Base-by-base conservation (phyloP, 2,329 filamentous ascomycete genomes). In the Tympanopsis confertula region DNA sequence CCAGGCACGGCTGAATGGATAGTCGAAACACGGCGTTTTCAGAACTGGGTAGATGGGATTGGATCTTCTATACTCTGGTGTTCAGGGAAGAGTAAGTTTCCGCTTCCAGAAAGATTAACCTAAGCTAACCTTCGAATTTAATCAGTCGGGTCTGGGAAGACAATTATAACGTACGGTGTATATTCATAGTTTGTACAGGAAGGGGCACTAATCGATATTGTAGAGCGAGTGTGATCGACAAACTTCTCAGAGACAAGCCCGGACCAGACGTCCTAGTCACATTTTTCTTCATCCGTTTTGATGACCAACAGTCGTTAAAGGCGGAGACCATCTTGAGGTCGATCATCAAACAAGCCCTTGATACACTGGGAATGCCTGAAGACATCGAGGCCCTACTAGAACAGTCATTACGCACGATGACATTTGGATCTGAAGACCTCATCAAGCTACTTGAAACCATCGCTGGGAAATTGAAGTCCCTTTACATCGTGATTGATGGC, bases 401-500 rank as follows among this genome's bases (percentile, higher is more conserved):
- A n/a, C 20, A 7, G 4, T 29, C 37, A 2, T 19, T 22, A 12
- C 30, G 17, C 13, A 14, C 13, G 17, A 35, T 7, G 14, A 10
- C 20, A 13, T 22, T 18, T 20, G 12, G 10, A 13, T 5, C 19
- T 18, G 19, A n/a, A 13, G 26, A 41, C 3, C 30, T 38, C 4
- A 13, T 19, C 5, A 19, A 40, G 5, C 18, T 44, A 12, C 35
- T 42, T 18, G 5, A 38, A 3, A 30, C 40, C 13, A 5, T 42
- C 4, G 37, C 39, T 2, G 19, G 15, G 3, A 39, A 38, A 14
- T 14, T 38, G 5, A 30, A 37, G 15, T 38, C 13, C 10, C 42
- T 30, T 22, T 55, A 47, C 18, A 45, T 61, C 13, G 37, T 58
- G 2, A 47, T 61, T 20, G 57, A 61, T 44, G 54, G 47, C 2